Evolutionary conservation across 768 basidiomycete genomes (phyloP).

Genomic region (Serpula lacrymans): DNA sequence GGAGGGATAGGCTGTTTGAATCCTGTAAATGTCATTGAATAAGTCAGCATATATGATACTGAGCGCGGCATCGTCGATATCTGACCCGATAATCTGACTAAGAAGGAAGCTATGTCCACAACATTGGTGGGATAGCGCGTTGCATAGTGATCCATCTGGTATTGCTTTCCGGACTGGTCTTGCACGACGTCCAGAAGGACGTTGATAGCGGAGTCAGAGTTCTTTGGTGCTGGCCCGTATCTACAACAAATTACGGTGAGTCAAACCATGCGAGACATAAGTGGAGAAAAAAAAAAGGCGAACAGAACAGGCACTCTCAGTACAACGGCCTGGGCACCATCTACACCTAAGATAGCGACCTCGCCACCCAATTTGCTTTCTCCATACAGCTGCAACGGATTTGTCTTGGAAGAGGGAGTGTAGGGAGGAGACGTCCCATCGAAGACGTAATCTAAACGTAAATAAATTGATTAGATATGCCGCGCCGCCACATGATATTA

Average conservation of each 20-base stretch:
- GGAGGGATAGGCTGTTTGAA: constrained; percentile 46
- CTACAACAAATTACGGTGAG: constrained; percentile 36
- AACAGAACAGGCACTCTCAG: constrained; percentile 89
- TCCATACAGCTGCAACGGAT: constrained; percentile 89
- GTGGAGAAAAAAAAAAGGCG: constrained; percentile 21
- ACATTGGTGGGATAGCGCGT: constrained; percentile 92
- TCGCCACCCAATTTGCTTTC: constrained; percentile 87
- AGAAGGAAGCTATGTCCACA: constrained; percentile 79
- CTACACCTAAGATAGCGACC: constrained; percentile 60
- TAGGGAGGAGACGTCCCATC: constrained; percentile 93
- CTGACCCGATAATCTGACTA: constrained; percentile 72
- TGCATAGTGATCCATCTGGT: constrained; percentile 96
- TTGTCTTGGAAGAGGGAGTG: constrained; percentile 63
- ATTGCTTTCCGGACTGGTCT: constrained; percentile 82
- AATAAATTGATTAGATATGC: constrained; percentile 3
- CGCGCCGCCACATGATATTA: not conserved
- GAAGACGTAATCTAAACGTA: constrained; percentile 87
- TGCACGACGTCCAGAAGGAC: constrained; percentile 81
- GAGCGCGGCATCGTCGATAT: constrained; percentile 2
- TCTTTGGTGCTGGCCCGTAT: constrained; percentile 82
- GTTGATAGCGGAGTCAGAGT: constrained; percentile 88
- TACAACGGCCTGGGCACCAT: constrained; percentile 59
- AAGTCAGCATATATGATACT: not conserved
- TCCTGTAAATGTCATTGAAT: not conserved
- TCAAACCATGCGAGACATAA: not conserved